Base-by-base conservation (phyloP, 2,329 filamentous ascomycete species). In the Claviceps spartinae region DNA sequence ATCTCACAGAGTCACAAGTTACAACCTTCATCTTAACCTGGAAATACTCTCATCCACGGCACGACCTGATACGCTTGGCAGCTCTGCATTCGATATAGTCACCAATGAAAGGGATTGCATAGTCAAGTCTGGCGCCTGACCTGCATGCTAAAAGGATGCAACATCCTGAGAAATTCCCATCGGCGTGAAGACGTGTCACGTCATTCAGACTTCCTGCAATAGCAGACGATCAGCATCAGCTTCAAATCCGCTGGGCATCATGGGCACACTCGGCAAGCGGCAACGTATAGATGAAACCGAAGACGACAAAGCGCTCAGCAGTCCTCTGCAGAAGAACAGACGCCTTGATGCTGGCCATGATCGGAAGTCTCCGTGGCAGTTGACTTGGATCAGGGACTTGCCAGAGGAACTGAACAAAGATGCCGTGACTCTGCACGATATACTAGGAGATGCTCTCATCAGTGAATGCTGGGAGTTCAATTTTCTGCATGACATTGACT, bases 381-480 rank as follows among this genome's bases (percentile, higher is more conserved):
- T 93, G 14, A 90, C 85, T 0, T 75, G 73, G 54, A 83, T 93
- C 51, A 72, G 71, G 30, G 83, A 86, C 58, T 69, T 90, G 0
- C 72, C 80, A 1, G 64, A 71, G 1, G 64, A 68, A 1, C 67
- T 69, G 55, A 93, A 94, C 67, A 67, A 72, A 24, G 85, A 85
- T 63, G 73, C 86, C 0, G 66, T 91, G 37, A 75, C 72, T 1
- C 69, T 93, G 9, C 68, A 69, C 4, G 84, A 88, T 53, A 73
- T 94, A 5, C 72, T 94, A 1, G 80, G 85, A 0, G 81, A 89
- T 62, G 85, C 86, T 0, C 71, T 88, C 55, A 86, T 93, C 51
- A 75, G 77, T 41, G 79, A 85, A 61, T 80, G 78, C 56, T 86
- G 83, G 83, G 74, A 83, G 51, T 86, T 86, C 65, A 86, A 86